phyloP scores from a whole-genome alignment of 495 filamentous ascomycete genomes.

The Emericellopsis terricola region DNA sequence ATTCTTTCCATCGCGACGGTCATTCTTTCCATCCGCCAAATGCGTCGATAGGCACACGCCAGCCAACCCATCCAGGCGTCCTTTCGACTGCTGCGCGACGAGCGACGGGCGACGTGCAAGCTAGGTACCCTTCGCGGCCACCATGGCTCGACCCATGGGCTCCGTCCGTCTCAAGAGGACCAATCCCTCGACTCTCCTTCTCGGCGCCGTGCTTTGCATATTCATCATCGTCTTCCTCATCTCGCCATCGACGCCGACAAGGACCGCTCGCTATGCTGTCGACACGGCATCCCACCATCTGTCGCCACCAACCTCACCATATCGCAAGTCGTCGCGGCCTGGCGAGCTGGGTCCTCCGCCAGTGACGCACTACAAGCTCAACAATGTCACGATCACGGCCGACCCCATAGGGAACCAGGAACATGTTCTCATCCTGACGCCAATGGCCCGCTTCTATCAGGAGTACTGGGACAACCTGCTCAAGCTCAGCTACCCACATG shows the following conservation, averaged over 20 bases:
- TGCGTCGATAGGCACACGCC: background rate
- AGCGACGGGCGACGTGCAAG: background rate
- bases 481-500: conserved; percentile 72
- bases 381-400: conserved; percentile 68
- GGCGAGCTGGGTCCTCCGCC: conserved; percentile 51
- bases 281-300: conserved; percentile 49
- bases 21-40: background rate
- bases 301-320: conserved; percentile 72
- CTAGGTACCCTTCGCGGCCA: too few species aligned
- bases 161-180: conserved; percentile 36
- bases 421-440: conserved; percentile 79
- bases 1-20: too few species aligned
- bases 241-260: conserved; percentile 22
- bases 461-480: conserved; percentile 93
- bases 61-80: background rate
- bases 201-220: conserved; percentile 30
- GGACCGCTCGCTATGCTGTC: conserved; percentile 24
- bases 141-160: conserved; percentile 35
- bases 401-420: conserved; percentile 62
- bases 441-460: conserved; percentile 81
- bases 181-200: conserved; percentile 28
- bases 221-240: conserved; percentile 35
- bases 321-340: conserved; percentile 43
- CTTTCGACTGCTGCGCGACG: background rate
- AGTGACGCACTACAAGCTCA: conserved; percentile 88